Percentiles rank a stretch among this genome's conserved stretches.
phyloP scores from a whole-genome alignment of 352 stramenopile genomes.

The Pythium pectinolyticum region DNA sequence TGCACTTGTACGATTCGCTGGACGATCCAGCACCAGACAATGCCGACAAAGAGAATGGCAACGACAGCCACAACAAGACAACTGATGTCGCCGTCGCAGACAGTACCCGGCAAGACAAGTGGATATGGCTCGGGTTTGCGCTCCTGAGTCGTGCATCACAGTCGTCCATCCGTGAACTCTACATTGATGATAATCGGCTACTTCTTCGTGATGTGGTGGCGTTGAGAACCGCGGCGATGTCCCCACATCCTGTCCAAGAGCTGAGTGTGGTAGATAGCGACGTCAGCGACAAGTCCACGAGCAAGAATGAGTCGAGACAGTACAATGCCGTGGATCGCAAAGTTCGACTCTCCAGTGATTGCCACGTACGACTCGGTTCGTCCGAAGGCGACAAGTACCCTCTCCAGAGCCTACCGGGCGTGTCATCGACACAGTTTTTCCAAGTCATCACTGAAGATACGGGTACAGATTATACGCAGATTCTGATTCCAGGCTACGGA shows the following conservation, averaged over 20 bases:
- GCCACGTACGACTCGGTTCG: too few relatives aligned
- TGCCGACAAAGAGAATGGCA: too few relatives aligned
- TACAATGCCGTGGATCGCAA: background rate
- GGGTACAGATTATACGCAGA: conserved; percentile 4
- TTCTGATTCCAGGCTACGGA: conserved; percentile 10
- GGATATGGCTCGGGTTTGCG: conserved; percentile 8
- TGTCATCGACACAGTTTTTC: background rate
- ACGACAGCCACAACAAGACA: too few relatives aligned
- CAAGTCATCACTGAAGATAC: background rate
- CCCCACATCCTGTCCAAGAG: background rate
- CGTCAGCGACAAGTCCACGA: background rate
- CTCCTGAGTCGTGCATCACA: conserved; percentile 6
- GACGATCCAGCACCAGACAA: too few relatives aligned
- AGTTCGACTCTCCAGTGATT: background rate
- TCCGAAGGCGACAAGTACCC: background rate
- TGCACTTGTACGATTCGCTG: conserved; percentile 6
- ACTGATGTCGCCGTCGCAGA: too few relatives aligned
- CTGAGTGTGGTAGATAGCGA: background rate
- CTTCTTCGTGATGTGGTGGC: background rate
- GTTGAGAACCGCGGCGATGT: background rate
- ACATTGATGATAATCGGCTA: conserved; percentile 9
- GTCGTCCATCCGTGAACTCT: conserved; percentile 6
- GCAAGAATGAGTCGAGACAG: background rate
- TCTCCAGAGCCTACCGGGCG: background rate
- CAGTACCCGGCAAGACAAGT: conserved; percentile 7